Conservation (phyloP, 805 yeast species). For the Pichia heedii region DNA sequence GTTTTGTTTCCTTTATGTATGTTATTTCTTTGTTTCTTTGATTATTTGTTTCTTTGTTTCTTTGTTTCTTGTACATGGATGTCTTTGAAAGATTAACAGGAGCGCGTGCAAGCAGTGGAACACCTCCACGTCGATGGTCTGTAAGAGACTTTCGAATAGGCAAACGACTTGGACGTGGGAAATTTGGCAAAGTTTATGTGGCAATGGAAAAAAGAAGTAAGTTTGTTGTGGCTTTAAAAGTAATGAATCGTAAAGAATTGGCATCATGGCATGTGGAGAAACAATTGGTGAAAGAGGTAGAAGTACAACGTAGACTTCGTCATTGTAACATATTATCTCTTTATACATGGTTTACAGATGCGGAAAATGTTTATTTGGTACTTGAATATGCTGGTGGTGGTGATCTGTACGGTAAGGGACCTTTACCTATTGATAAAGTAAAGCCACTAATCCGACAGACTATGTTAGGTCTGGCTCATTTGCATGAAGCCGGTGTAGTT, state of each 20-base stretch:
- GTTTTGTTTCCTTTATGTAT: no score
- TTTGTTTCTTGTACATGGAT: neutral
- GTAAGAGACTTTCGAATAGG: constrained; percentile 74
- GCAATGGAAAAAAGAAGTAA: constrained; percentile 70
- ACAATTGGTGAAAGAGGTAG: constrained; percentile 85
- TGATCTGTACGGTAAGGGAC: constrained; percentile 66
- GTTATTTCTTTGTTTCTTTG: no score
- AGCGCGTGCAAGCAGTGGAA: neutral
- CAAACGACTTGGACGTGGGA: constrained; percentile 81
- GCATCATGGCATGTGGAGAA: constrained; percentile 66
- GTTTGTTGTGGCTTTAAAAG: constrained; percentile 81
- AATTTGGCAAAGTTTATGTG: constrained; percentile 87
- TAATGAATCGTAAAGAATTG: constrained; percentile 78
- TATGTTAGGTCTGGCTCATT: constrained; percentile 50
- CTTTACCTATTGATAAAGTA: neutral
- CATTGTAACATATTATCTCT: constrained; percentile 77
- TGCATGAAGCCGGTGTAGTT: constrained; percentile 73
- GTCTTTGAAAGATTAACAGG: constrained; percentile 10
- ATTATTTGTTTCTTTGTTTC: no score
- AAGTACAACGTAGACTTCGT: constrained; percentile 70
- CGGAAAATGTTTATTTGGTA: constrained; percentile 68
- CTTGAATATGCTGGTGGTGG: constrained; percentile 83
- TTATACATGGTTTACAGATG: constrained; percentile 80
- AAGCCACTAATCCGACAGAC: neutral
- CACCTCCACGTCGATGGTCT: constrained; percentile 15